These are phyloP conservation scores for Vanilla planifolia DNA, from an alignment of 106 monocot genomes.

Conservation along the genomic window DNA sequence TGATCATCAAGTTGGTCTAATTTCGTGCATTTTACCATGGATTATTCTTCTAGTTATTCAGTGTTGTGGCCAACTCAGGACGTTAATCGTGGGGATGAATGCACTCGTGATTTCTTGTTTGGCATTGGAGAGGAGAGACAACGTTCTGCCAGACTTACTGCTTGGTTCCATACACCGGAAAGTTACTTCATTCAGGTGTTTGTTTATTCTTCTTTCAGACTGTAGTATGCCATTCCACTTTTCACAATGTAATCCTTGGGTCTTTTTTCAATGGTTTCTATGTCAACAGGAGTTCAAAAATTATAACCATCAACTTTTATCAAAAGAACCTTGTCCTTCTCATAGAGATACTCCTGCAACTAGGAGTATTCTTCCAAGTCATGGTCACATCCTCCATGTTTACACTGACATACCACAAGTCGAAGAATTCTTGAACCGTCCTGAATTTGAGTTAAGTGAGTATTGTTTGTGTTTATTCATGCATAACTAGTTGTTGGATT, in stretches of 20 bases:
- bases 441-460: constrained; percentile 91
- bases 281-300: constrained; percentile 58
- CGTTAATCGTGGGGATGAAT: constrained; percentile 71
- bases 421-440: constrained; percentile 67
- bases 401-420: constrained; percentile 90
- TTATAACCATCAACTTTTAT: constrained; percentile 33
- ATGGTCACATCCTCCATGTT: constrained; percentile 47
- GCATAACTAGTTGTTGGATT: background rate
- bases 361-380: constrained; percentile 47
- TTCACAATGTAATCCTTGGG: background rate
- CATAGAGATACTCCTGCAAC: constrained; percentile 5
- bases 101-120: constrained; percentile 91
- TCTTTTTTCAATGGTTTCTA: background rate
- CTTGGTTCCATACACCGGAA: constrained; percentile 97
- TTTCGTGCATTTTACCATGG: background rate
- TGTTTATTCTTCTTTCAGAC: background rate
- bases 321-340: constrained; percentile 20
- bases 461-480: background rate
- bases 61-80: constrained; percentile 78
- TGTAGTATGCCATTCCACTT: background rate
- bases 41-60: constrained; percentile 70
- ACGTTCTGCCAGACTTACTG: constrained; percentile 90
- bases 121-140: constrained; percentile 92
- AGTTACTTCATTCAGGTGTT: constrained; percentile 87
- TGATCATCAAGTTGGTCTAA: no score